These are phyloP conservation scores for Coccomyxa sp. DNA, from an alignment of 139 green algal genomes.

Conservation along the genomic window DNA sequence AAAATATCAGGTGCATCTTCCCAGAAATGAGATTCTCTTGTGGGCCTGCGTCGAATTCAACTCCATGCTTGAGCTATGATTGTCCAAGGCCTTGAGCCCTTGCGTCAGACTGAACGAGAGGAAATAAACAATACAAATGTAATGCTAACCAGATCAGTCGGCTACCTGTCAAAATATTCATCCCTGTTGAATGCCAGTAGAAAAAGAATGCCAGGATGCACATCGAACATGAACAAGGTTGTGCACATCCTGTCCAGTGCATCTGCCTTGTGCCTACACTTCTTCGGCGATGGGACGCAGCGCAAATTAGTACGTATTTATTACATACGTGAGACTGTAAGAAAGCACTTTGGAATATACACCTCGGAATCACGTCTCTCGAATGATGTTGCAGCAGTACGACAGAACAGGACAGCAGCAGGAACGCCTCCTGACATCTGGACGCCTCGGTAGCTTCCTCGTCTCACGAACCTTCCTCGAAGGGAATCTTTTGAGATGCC, in stretches of 20 bases:
- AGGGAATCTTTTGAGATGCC: too few relatives aligned
- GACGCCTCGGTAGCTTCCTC: too few relatives aligned
- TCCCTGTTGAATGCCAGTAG: conserved; percentile 80
- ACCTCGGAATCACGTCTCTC: too few relatives aligned
- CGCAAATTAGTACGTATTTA: too few relatives aligned
- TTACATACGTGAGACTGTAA: too few relatives aligned
- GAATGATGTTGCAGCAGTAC: too few relatives aligned
- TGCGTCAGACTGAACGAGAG: not conserved
- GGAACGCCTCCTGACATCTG: too few relatives aligned
- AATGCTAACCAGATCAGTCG: not conserved
- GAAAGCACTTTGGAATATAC: too few relatives aligned
- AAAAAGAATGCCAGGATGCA: conserved; percentile 34
- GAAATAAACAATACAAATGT: not conserved
- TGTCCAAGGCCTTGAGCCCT: not conserved
- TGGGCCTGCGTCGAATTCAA: conserved; percentile 33
- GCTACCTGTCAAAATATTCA: conserved; percentile 56
- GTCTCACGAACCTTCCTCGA: too few relatives aligned
- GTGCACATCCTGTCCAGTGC: conserved; percentile 50
- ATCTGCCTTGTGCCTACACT: too few relatives aligned
- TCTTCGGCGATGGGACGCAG: too few relatives aligned
- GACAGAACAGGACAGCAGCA: too few relatives aligned
- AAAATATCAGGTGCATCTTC: conserved; percentile 38
- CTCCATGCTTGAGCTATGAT: not conserved
- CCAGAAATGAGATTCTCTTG: conserved; percentile 48
- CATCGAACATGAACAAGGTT: conserved; percentile 47